Conservation (phyloP, 2,329 filamentous ascomycete genomes). For the Xylaria sp. region DNA sequence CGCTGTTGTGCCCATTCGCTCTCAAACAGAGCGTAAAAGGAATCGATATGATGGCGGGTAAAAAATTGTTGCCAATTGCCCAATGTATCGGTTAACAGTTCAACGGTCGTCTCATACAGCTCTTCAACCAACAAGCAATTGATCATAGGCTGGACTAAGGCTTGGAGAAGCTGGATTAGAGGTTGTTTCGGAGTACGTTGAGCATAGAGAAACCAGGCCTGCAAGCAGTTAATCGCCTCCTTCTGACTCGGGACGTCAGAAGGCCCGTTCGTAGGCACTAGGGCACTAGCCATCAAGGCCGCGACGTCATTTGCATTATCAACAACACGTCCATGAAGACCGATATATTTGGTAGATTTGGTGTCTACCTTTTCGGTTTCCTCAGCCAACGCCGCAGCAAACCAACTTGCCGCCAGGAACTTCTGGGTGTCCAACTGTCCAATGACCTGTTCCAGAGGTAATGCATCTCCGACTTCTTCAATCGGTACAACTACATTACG, state of each 20-base stretch:
- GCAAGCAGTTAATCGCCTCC: constrained; percentile 69
- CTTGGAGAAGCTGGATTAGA: constrained; percentile 67
- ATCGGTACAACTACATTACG: constrained; percentile 58
- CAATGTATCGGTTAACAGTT: constrained; percentile 72
- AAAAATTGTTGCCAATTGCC: constrained; percentile 73
- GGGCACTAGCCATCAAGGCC: constrained; percentile 56
- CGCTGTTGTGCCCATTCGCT: constrained; percentile 67
- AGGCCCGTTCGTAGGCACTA: constrained; percentile 45
- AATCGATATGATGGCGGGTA: constrained; percentile 64
- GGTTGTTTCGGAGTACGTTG: constrained; percentile 69
- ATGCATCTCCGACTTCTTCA: constrained; percentile 57
- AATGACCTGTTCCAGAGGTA: constrained; percentile 57
- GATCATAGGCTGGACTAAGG: constrained; percentile 69
- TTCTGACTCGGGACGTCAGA: constrained; percentile 53
- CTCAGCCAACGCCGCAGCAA: constrained; percentile 70
- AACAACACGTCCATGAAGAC: constrained; percentile 62
- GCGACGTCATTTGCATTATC: constrained; percentile 62
- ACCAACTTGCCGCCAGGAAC: constrained; percentile 70
- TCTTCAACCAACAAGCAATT: constrained; percentile 67
- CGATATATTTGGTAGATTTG: constrained; percentile 62
- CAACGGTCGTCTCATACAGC: constrained; percentile 68
- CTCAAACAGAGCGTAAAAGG: constrained; percentile 68
- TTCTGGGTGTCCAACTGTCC: constrained; percentile 60
- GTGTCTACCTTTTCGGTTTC: constrained; percentile 75
- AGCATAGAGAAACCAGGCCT: constrained; percentile 79